Percentiles rank a stretch among this genome's conserved stretches.
These are phyloP conservation scores for Annulohypoxylon moriforme DNA, from an alignment of 495 filamentous ascomycete species.

Conservation along the genomic window DNA sequence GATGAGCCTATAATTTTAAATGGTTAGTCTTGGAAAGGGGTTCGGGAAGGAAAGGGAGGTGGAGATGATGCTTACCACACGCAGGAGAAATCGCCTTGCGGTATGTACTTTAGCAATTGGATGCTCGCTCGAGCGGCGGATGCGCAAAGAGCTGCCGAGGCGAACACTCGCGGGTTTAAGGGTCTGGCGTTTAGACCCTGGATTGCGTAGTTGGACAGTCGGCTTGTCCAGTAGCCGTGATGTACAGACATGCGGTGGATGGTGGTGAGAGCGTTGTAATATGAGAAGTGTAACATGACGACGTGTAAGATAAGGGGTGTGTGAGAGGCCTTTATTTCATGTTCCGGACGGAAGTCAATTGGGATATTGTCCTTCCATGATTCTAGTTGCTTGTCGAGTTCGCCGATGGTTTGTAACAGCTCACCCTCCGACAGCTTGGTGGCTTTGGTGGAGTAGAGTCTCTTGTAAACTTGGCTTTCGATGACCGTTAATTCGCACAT, in stretches of 20 bases:
- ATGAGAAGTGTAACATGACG: constrained; percentile 92
- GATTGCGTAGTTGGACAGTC: constrained; percentile 94
- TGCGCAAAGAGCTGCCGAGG: constrained; percentile 92
- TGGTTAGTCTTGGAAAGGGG: constrained; percentile 35
- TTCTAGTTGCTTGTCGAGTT: constrained; percentile 92
- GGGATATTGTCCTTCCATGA: constrained; percentile 97
- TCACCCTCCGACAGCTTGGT: constrained; percentile 93
- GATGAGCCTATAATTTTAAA: constrained; percentile 75
- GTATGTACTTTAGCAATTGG: constrained; percentile 93
- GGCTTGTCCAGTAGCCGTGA: constrained; percentile 97
- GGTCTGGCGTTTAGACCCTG: constrained; percentile 90
- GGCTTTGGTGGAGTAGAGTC: constrained; percentile 91
- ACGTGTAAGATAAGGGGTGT: constrained; percentile 91
- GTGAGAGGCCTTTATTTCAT: constrained; percentile 91
- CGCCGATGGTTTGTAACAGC: constrained; percentile 93
- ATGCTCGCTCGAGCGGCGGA: constrained; percentile 93
- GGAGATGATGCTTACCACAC: constrained; percentile 81
- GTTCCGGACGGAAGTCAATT: constrained; percentile 91
- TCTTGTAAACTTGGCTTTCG: constrained; percentile 93
- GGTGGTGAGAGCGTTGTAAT: constrained; percentile 97
- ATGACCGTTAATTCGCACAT: constrained; percentile 93
- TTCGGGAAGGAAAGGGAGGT: background rate
- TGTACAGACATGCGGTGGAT: constrained; percentile 99
- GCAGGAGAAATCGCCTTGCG: constrained; percentile 91
- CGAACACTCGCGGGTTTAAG: constrained; percentile 92